phyloP scores from a whole-genome alignment of 805 yeast species.

The Suhomyces kilbournensis region DNA sequence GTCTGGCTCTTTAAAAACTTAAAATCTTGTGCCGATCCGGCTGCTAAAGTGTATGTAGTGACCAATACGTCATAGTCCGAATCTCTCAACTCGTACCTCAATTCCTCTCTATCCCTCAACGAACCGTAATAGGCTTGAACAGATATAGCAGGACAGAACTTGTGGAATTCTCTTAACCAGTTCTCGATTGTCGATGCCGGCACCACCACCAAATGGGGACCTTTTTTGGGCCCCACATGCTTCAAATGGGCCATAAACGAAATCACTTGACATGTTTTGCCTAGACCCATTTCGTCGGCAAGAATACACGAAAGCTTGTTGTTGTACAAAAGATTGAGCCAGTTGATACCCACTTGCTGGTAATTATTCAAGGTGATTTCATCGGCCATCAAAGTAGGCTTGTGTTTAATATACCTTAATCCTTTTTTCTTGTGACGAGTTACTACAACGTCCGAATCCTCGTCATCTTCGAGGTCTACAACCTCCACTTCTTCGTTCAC shows the following conservation, averaged over 20 bases:
- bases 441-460: conserved; percentile 32
- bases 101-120: conserved; percentile 77
- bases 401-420: conserved; percentile 53
- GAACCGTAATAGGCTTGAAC: conserved; percentile 96
- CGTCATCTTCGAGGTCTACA: conserved; percentile 22
- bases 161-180: conserved; percentile 92
- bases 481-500: conserved; percentile 21
- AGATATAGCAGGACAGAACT: conserved; percentile 76
- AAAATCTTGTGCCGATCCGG: conserved; percentile 80
- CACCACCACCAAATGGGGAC: conserved; percentile 92
- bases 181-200: conserved; percentile 96
- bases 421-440: conserved; percentile 18
- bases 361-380: conserved; percentile 75
- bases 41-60: conserved; percentile 89
- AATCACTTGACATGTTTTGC: conserved; percentile 95
- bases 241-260: conserved; percentile 85
- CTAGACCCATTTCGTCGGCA: conserved; percentile 99
- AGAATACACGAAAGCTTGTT: conserved; percentile 83
- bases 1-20: conserved; percentile 69
- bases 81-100: conserved; percentile 64
- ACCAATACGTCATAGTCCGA: conserved; percentile 81
- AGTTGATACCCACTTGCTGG: conserved; percentile 96
- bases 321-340: conserved; percentile 80
- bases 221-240: conserved; percentile 49
- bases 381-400: conserved; percentile 65